phyloP scores from a whole-genome alignment of 2,329 filamentous ascomycete species.

The Fusarium nodosum region DNA sequence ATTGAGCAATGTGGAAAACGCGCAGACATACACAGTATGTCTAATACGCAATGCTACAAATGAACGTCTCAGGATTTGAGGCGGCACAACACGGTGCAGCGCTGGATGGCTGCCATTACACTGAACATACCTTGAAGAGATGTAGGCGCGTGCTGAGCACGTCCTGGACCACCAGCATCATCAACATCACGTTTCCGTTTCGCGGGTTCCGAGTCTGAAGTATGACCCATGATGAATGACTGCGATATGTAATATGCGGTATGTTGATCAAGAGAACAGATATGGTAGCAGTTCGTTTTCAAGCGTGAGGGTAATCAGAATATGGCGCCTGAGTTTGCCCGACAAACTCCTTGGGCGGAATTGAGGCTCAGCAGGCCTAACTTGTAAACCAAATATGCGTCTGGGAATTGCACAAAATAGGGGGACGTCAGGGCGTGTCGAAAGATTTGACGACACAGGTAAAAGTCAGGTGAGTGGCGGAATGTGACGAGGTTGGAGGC shows the following conservation, averaged over 20 bases:
- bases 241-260: conserved; percentile 18
- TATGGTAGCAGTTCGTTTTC: conserved; percentile 12
- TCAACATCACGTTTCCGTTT: conserved; percentile 65
- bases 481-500: conserved; percentile 31
- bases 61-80: conserved; percentile 36
- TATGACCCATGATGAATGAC: conserved; percentile 58
- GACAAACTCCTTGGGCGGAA: conserved; percentile 17
- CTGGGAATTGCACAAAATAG: not conserved
- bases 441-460: conserved; percentile 34
- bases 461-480: conserved; percentile 42
- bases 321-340: conserved; percentile 22
- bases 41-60: conserved; percentile 37
- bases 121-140: conserved; percentile 59
- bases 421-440: conserved; percentile 24
- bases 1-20: conserved; percentile 19
- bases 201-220: conserved; percentile 58
- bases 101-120: conserved; percentile 37
- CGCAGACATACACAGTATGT: conserved; percentile 16
- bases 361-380: conserved; percentile 21
- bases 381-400: conserved; percentile 3
- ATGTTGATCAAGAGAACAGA: conserved; percentile 12
- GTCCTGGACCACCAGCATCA: conserved; percentile 58
- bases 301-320: conserved; percentile 7
- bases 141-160: conserved; percentile 59
- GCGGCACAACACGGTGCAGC: conserved; percentile 37